phyloP scores from a whole-genome alignment of 495 filamentous ascomycete genomes.

The Chaetomium fimeti region DNA sequence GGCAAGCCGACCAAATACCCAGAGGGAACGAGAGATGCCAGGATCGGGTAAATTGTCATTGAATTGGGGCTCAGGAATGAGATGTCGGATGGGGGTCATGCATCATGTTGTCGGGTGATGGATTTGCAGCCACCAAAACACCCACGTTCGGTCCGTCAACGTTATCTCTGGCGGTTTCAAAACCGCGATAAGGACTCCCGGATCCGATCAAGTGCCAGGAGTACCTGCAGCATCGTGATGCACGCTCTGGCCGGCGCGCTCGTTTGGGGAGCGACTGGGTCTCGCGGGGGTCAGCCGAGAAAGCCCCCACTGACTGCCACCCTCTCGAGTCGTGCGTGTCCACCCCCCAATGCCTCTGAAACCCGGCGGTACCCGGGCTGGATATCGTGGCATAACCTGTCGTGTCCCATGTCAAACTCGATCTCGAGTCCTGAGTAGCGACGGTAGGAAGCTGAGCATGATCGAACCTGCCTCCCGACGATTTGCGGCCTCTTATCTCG shows the following conservation, averaged over 20 bases:
- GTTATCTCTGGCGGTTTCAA: neutral
- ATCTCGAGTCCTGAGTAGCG: neutral
- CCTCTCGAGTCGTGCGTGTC: neutral
- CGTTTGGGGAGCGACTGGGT: neutral
- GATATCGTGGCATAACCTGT: neutral
- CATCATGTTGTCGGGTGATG: neutral
- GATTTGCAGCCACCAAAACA: too few species aligned
- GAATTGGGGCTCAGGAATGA: neutral
- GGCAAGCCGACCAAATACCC: neutral
- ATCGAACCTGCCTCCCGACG: neutral
- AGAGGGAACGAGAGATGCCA: neutral
- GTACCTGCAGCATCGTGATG: conserved; percentile 1
- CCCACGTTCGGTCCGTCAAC: neutral
- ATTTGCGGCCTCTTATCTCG: too few species aligned
- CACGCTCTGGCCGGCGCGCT: neutral
- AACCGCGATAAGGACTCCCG: neutral
- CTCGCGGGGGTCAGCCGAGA: conserved; percentile 1
- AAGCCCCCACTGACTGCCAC: conserved; percentile 3
- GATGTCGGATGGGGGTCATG: neutral
- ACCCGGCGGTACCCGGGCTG: conserved; percentile 12
- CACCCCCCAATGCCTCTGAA: conserved; percentile 6
- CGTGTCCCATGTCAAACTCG: neutral
- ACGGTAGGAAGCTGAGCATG: neutral
- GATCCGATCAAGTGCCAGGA: neutral
- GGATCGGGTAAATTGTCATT: neutral